Evolutionary conservation across 345 rosid genomes (phyloP).

Genomic region (Eucalyptus coolabah): DNA sequence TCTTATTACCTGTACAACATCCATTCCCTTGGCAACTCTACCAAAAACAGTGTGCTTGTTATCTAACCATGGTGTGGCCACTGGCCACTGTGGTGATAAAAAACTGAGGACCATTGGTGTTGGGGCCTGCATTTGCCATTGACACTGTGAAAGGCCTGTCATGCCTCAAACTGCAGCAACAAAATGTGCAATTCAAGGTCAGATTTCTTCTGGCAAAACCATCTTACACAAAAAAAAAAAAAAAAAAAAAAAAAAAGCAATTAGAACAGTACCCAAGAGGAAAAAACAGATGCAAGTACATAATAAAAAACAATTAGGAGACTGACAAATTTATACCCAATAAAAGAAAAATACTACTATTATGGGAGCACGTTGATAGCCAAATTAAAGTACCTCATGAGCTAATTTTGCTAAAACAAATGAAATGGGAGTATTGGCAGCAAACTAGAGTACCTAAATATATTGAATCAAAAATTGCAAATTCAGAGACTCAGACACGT

Average conservation of each 20-base stretch:
- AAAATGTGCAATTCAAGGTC: neutral
- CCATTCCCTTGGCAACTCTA: slow-evolving; percentile 91
- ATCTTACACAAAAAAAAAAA: neutral
- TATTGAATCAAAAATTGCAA: neutral
- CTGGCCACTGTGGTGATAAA: slow-evolving; percentile 96
- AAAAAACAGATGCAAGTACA: neutral
- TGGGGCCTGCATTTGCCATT: slow-evolving; percentile 94
- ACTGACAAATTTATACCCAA: neutral
- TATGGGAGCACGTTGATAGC: neutral
- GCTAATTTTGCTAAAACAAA: neutral
- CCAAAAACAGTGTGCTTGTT: slow-evolving; percentile 97
- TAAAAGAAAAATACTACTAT: neutral
- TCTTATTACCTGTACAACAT: slow-evolving; percentile 76
- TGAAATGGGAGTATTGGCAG: neutral
- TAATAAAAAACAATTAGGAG: neutral
- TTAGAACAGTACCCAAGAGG: neutral
- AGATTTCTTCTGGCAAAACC: neutral
- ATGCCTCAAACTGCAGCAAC: slow-evolving; percentile 70
- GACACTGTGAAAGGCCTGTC: slow-evolving; percentile 94
- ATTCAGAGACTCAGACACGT: neutral
- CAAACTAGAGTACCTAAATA: neutral
- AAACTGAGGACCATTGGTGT: slow-evolving; percentile 88
- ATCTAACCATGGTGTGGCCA: slow-evolving; percentile 97
- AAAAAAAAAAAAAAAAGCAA: neutral
- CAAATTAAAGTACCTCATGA: neutral